phyloP scores from a whole-genome alignment of 192 early-diverging fungal genomes.

The Podila epigama region DNA sequence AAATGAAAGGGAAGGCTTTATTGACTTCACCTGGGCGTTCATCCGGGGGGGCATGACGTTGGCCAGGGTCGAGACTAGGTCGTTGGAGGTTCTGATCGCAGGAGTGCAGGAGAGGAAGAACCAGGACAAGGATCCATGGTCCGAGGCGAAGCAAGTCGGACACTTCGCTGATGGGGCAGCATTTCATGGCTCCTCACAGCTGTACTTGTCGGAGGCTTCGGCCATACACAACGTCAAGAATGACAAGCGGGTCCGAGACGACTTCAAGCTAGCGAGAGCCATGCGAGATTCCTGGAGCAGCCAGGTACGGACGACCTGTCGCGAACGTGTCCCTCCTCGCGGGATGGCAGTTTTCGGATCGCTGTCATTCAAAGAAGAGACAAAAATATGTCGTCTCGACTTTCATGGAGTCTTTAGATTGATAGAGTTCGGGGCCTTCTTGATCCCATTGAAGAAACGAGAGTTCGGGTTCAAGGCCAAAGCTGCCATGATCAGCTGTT shows the following conservation, averaged over 20 bases:
- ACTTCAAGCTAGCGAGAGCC: slow-evolving; percentile 14
- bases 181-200: not conserved
- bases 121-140: not conserved
- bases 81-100: slow-evolving; percentile 11
- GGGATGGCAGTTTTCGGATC: slow-evolving; percentile 11
- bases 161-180: slow-evolving; percentile 10
- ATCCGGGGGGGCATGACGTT: not conserved
- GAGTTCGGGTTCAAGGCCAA: slow-evolving; percentile 4
- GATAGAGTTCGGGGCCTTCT: slow-evolving; percentile 7
- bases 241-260: slow-evolving; percentile 1
- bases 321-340: not conserved
- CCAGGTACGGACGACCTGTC: slow-evolving; percentile 9
- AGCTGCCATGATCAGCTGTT: not conserved
- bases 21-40: slow-evolving; percentile 2
- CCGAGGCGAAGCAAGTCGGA: not conserved
- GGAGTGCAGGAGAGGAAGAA: slow-evolving; percentile 21
- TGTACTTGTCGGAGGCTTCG: slow-evolving; percentile 4
- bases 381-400: slow-evolving; percentile 16
- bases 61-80: slow-evolving; percentile 7
- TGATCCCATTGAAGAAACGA: slow-evolving; percentile 8
- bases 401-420: slow-evolving; percentile 4
- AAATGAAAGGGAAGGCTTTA: slow-evolving; percentile 14
- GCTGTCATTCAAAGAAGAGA: slow-evolving; percentile 9
- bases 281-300: slow-evolving; percentile 13
- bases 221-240: slow-evolving; percentile 1